phyloP scores from a whole-genome alignment of 164 flowering plant genomes.

The Akebia trifoliata region DNA sequence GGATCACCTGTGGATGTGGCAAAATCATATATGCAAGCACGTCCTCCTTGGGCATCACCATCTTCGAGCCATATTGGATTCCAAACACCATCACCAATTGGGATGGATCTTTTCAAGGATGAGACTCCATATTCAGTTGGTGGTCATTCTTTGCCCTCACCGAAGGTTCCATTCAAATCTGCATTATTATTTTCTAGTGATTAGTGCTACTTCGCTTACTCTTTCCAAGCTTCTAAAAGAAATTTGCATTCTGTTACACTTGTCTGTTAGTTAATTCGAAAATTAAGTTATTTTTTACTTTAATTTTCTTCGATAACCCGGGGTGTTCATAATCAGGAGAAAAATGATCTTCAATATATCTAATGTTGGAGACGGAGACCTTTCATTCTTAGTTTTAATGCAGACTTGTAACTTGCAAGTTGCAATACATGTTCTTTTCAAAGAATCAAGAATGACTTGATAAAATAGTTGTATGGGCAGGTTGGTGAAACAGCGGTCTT shows the following conservation, averaged over 20 bases:
- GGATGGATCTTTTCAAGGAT: constrained; percentile 33
- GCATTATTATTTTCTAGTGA: constrained; percentile 4
- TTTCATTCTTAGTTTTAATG: neutral
- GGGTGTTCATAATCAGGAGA: no score
- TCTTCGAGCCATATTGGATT: constrained; percentile 26
- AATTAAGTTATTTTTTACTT: no score
- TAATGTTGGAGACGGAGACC: neutral
- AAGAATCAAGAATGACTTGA: neutral
- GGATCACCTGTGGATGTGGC: constrained; percentile 85
- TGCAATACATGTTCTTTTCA: neutral
- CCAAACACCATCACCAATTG: constrained; percentile 33
- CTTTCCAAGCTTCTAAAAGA: neutral
- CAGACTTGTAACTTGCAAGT: neutral
- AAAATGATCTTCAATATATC: no score
- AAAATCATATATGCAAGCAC: constrained; percentile 62
- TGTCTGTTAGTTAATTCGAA: no score
- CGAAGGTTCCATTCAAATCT: constrained; percentile 30
- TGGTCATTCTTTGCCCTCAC: constrained; percentile 24
- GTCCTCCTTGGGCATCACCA: constrained; percentile 85
- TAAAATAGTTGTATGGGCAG: neutral
- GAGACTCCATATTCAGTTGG: constrained; percentile 34
- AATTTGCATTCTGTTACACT: neutral
- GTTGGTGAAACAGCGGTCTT: no score
- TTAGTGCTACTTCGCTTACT: constrained; percentile 1
- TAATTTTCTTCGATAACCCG: no score